Percentiles rank a stretch among this genome's conserved stretches.
These are phyloP conservation scores for Bullera alba DNA, from an alignment of 768 basidiomycete species.

Conservation along the genomic window DNA sequence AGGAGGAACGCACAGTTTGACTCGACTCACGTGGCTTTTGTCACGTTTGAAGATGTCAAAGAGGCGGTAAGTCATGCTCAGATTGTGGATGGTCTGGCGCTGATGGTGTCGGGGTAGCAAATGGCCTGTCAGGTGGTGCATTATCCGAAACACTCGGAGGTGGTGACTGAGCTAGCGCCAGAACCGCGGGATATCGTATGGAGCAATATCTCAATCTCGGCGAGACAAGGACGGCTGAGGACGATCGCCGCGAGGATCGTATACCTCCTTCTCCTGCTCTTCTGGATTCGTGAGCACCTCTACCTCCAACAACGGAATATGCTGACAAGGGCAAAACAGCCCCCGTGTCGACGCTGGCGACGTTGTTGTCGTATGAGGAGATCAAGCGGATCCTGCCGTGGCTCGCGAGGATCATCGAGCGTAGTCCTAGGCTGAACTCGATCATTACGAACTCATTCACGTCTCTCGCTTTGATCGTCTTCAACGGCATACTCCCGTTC, in stretches of 20 bases:
- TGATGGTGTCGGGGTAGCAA: slow-evolving; percentile 51
- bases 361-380: slow-evolving; percentile 82
- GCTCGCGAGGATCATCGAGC: slow-evolving; percentile 76
- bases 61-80: slow-evolving; percentile 60
- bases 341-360: slow-evolving; percentile 79
- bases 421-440: slow-evolving; percentile 59
- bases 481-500: slow-evolving; percentile 85
- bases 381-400: slow-evolving; percentile 85
- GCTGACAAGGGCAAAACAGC: slow-evolving; percentile 48
- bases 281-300: slow-evolving; percentile 58
- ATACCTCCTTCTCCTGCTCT: slow-evolving; percentile 70
- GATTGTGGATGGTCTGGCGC: not conserved
- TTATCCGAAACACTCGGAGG: slow-evolving; percentile 60
- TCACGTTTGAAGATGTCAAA: slow-evolving; percentile 94
- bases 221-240: slow-evolving; percentile 57
- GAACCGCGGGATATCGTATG: slow-evolving; percentile 95
- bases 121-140: slow-evolving; percentile 79
- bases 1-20: slow-evolving; percentile 66
- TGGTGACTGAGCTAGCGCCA: slow-evolving; percentile 69
- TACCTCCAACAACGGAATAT: no score
- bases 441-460: slow-evolving; percentile 93
- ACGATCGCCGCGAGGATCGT: slow-evolving; percentile 63
- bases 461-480: slow-evolving; percentile 75
- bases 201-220: slow-evolving; percentile 73
- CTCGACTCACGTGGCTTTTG: slow-evolving; percentile 78